Conservation (phyloP, 441 rosid species). For the Biscutella laevigata region DNA sequence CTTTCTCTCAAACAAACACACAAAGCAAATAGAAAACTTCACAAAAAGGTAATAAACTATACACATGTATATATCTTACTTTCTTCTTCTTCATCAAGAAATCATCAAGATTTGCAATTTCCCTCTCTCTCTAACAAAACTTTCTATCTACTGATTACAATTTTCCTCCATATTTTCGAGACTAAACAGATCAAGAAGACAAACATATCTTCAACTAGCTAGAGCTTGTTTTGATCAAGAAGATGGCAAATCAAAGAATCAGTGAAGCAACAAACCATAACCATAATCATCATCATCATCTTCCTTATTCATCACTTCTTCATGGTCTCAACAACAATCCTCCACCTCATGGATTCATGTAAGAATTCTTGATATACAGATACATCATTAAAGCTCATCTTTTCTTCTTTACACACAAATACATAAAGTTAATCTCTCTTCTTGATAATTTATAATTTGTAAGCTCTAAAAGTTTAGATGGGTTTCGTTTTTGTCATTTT, state of each 20-base stretch:
- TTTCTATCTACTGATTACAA: constrained; percentile 2
- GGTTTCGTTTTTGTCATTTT: constrained; percentile 15
- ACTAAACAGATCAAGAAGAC: constrained; percentile 26
- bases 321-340: constrained; percentile 63
- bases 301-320: constrained; percentile 57
- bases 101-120: constrained; percentile 4
- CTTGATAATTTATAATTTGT: neutral
- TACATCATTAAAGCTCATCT: neutral
- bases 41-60: constrained; percentile 16
- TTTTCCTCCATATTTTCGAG: neutral
- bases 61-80: constrained; percentile 18
- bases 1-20: constrained; percentile 19
- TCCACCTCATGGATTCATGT: constrained; percentile 29
- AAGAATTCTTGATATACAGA: constrained; percentile 10
- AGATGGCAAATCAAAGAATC: constrained; percentile 76
- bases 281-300: constrained; percentile 48
- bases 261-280: constrained; percentile 64
- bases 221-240: neutral
- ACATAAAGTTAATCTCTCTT: neutral
- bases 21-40: constrained; percentile 17
- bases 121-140: constrained; percentile 6
- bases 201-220: neutral
- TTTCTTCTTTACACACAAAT: neutral
- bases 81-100: constrained; percentile 20
- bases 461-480: neutral